These are phyloP conservation scores for Eucalyptus pauciflora DNA, from an alignment of 345 rosid genomes.

Conservation along the genomic window DNA sequence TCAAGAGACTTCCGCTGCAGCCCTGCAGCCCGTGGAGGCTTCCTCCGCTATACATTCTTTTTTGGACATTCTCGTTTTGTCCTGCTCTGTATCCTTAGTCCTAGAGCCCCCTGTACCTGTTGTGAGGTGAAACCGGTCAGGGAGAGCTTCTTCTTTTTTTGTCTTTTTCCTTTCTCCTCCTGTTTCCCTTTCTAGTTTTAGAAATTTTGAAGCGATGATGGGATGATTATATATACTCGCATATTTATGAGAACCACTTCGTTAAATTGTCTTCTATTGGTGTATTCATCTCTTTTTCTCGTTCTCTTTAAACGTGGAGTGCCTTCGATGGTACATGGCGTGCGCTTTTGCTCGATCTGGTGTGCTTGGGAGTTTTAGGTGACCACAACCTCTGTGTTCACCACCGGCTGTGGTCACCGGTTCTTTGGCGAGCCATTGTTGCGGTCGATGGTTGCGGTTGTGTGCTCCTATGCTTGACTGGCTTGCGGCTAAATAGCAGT, in stretches of 20 bases:
- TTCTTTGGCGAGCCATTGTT: no score
- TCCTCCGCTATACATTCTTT: not conserved
- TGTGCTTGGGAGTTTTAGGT: not conserved
- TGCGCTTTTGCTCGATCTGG: not conserved
- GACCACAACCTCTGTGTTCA: not conserved
- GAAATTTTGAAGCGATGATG: not conserved
- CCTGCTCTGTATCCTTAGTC: not conserved
- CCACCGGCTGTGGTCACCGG: not conserved
- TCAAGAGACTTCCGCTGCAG: not conserved
- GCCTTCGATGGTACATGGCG: not conserved
- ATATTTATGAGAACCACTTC: not conserved
- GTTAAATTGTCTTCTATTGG: not conserved
- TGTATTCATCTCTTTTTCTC: not conserved
- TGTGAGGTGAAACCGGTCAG: not conserved
- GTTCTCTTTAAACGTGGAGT: not conserved
- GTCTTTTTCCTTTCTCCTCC: not conserved
- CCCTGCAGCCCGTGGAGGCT: not conserved
- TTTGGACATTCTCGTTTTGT: not conserved
- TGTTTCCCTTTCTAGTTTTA: not conserved
- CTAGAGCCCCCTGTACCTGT: not conserved
- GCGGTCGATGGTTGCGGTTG: no score
- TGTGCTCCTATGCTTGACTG: not conserved
- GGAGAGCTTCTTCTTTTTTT: not conserved
- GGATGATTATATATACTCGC: not conserved
- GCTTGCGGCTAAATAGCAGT: not conserved